A percentile compares a stretch with the other conserved stretches of the same genome.
Evolutionary conservation across 1,284 basidiomycete species (phyloP).

Genomic region (Tilletia indica): DNA sequence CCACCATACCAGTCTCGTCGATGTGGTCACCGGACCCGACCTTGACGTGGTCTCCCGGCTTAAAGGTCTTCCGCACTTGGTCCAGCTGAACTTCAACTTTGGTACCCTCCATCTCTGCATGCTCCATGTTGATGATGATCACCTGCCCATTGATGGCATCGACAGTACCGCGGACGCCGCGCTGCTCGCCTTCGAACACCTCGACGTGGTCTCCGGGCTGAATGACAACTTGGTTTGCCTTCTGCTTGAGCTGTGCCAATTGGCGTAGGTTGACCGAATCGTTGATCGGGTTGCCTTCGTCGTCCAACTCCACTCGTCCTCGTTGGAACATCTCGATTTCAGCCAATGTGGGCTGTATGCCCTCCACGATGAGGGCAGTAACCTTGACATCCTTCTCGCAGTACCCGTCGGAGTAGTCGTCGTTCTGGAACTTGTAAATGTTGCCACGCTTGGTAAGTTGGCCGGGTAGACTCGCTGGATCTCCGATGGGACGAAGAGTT

Average conservation of each 20-base stretch:
- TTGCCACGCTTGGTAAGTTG: constrained; percentile 57
- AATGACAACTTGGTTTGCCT: constrained; percentile 76
- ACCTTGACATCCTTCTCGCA: constrained; percentile 94
- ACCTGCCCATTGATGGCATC: constrained; percentile 84
- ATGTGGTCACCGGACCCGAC: constrained; percentile 92
- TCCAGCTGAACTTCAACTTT: constrained; percentile 78
- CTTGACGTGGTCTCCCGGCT: constrained; percentile 96
- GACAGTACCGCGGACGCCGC: constrained; percentile 86
- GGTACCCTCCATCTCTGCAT: constrained; percentile 78
- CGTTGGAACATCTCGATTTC: constrained; percentile 81
- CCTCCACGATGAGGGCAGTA: constrained; percentile 74
- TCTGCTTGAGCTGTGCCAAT: constrained; percentile 82
- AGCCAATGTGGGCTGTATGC: constrained; percentile 91
- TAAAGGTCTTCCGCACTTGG: constrained; percentile 90
- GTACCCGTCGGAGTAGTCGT: constrained; percentile 91
- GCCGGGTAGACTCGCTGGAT: constrained; percentile 76
- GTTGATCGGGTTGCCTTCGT: constrained; percentile 33
- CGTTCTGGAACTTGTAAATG: constrained; percentile 78
- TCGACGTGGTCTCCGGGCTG: constrained; percentile 97
- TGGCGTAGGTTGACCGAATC: constrained; percentile 70
- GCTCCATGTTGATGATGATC: constrained; percentile 72
- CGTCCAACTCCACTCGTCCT: constrained; percentile 59
- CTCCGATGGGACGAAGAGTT: constrained; percentile 92
- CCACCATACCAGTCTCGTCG: constrained; percentile 93
- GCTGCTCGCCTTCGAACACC: constrained; percentile 93